A percentile compares a stretch with the other conserved stretches of the same genome.
Evolutionary conservation across 2,329 filamentous ascomycete species (phyloP).

Genomic region (Ilyonectria destructans): DNA sequence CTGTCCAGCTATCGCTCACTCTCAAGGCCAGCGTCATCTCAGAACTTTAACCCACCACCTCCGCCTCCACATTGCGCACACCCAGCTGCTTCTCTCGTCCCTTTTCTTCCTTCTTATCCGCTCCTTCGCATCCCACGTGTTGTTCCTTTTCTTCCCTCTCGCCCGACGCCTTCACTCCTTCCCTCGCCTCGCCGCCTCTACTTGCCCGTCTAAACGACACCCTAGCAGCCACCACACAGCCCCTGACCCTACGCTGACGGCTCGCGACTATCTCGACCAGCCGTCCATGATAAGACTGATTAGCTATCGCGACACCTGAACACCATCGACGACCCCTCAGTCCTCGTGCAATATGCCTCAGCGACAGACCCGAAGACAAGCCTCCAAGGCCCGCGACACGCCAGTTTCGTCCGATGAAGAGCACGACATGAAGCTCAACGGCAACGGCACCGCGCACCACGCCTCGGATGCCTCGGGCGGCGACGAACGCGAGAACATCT

Average conservation of each 20-base stretch:
- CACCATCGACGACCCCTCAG: conserved; percentile 29
- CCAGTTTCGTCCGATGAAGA: conserved; percentile 51
- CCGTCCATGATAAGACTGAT: conserved; percentile 45
- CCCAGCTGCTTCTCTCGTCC: conserved; percentile 32
- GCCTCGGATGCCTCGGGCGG: conserved; percentile 55
- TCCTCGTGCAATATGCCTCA: conserved; percentile 54
- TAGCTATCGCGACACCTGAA: conserved; percentile 37
- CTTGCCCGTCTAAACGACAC: conserved; percentile 22
- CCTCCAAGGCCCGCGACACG: conserved; percentile 54
- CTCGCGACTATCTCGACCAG: conserved; percentile 44
- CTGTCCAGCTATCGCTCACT: conserved; percentile 14
- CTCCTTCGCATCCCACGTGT: conserved; percentile 42
- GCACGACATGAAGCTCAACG: conserved; percentile 57
- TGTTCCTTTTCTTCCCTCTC: conserved; percentile 10
- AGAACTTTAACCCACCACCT: conserved; percentile 39
- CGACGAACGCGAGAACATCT: conserved; percentile 79
- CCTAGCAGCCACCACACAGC: conserved; percentile 39
- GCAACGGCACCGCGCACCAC: conserved; percentile 61
- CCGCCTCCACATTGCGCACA: conserved; percentile 26
- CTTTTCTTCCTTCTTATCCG: conserved; percentile 45
- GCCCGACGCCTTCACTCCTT: conserved; percentile 1
- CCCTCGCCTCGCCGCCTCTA: background rate
- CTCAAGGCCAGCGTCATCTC: conserved; percentile 31
- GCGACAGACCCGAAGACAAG: conserved; percentile 58
- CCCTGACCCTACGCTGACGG: conserved; percentile 46